Evolutionary conservation across 1,139 yeast genomes (phyloP).

Genomic region (Taiozyma onychis): DNA sequence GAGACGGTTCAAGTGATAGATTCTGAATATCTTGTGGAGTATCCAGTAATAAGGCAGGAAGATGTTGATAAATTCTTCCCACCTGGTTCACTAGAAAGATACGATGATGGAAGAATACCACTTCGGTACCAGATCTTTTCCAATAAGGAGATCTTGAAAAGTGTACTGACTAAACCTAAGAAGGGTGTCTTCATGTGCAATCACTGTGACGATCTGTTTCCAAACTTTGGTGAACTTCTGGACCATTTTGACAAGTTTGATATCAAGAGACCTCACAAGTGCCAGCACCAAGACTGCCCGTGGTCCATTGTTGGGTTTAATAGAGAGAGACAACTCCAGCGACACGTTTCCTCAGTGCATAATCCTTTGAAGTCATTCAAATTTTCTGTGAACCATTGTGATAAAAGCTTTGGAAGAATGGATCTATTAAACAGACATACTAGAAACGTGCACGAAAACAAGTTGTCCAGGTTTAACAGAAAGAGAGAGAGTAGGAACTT

Average conservation of each 20-base stretch:
- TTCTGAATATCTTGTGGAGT: neutral
- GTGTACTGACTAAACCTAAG: conserved; percentile 25
- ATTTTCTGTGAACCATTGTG: conserved; percentile 60
- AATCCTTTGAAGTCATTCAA: conserved; percentile 37
- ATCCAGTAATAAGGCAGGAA: neutral
- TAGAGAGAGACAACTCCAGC: conserved; percentile 28
- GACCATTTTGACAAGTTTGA: conserved; percentile 34
- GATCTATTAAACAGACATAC: conserved; percentile 53
- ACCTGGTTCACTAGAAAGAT: conserved; percentile 10
- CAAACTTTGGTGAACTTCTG: conserved; percentile 29
- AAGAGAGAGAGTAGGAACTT: conserved; percentile 16
- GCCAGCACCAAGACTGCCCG: conserved; percentile 44
- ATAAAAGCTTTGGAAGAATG: conserved; percentile 62
- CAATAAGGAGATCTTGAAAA: conserved; percentile 13
- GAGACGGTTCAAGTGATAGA: neutral
- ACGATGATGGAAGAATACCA: conserved; percentile 18
- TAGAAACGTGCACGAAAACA: conserved; percentile 45
- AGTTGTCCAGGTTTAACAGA: conserved; percentile 35
- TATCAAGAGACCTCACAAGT: conserved; percentile 32
- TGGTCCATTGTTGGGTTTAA: conserved; percentile 47
- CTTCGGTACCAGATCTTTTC: conserved; percentile 21
- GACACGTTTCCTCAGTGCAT: conserved; percentile 24
- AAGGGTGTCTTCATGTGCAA: conserved; percentile 38
- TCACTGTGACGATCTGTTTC: conserved; percentile 34
- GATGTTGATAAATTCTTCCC: conserved; percentile 14